A percentile compares a stretch with the other conserved stretches of the same genome.
phyloP scores from a whole-genome alignment of 371 early-diverging fungal species.

The Fennellomyces sp. region DNA sequence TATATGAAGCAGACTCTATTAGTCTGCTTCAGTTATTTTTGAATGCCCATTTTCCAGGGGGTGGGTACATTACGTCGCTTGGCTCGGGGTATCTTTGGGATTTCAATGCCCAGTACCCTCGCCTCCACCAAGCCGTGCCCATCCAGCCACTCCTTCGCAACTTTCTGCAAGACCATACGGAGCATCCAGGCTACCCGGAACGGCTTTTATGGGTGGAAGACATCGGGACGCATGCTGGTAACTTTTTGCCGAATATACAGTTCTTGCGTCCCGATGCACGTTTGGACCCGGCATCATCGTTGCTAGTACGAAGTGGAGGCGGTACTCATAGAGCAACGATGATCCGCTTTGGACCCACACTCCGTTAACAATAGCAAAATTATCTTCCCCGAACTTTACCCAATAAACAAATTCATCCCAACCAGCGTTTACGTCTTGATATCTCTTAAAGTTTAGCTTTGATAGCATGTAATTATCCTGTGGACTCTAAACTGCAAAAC shows the following conservation, averaged over 20 bases:
- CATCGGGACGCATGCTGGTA: background rate
- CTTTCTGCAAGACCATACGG: background rate
- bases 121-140: background rate
- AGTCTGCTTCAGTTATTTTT: background rate
- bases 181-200: background rate
- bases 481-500: too few species aligned
- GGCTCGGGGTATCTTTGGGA: background rate
- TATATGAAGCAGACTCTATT: background rate
- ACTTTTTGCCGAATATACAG: background rate
- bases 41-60: background rate
- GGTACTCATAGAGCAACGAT: background rate
- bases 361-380: too few species aligned
- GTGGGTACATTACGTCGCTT: background rate
- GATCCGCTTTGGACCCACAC: background rate
- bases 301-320: background rate
- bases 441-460: too few species aligned
- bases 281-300: background rate
- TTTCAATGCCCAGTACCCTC: too few species aligned
- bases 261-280: background rate
- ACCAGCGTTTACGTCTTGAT: too few species aligned
- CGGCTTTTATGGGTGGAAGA: background rate
- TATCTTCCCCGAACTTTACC: too few species aligned
- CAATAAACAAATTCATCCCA: too few species aligned
- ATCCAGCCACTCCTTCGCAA: background rate
- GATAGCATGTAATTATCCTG: too few species aligned